These are phyloP conservation scores for Colletotrichum sidae DNA, from an alignment of 2,329 filamentous ascomycete genomes.

Conservation along the genomic window DNA sequence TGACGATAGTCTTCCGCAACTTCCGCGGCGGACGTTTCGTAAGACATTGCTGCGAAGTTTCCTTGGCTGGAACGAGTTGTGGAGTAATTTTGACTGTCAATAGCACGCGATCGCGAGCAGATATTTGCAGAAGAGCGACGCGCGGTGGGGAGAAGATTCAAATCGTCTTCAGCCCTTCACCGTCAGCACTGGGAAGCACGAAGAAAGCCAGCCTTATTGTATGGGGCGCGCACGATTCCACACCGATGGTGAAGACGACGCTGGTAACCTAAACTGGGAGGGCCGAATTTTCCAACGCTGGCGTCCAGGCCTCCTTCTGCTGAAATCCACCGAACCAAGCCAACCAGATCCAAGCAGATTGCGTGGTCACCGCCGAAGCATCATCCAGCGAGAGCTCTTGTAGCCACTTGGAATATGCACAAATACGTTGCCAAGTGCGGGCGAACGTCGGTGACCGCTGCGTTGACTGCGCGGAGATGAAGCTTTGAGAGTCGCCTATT, in stretches of 20 bases:
- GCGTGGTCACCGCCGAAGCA: slow-evolving; percentile 24
- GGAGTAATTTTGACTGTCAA: slow-evolving; percentile 29
- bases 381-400: slow-evolving; percentile 33
- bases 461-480: slow-evolving; percentile 23
- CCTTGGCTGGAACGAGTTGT: slow-evolving; percentile 7
- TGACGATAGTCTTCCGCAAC: slow-evolving; percentile 96
- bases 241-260: slow-evolving; percentile 28
- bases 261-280: slow-evolving; percentile 35
- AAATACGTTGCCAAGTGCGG: slow-evolving; percentile 18
- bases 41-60: slow-evolving; percentile 54
- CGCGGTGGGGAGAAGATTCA: slow-evolving; percentile 26
- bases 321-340: slow-evolving; percentile 35
- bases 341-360: slow-evolving; percentile 37
- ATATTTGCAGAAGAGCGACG: slow-evolving; percentile 16
- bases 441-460: slow-evolving; percentile 19
- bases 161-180: slow-evolving; percentile 27
- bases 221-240: slow-evolving; percentile 21
- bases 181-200: slow-evolving; percentile 33
- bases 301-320: slow-evolving; percentile 33
- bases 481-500: slow-evolving; percentile 24
- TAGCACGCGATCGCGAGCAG: slow-evolving; percentile 34
- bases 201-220: slow-evolving; percentile 36
- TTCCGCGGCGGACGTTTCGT: slow-evolving; percentile 74
- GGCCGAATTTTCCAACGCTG: slow-evolving; percentile 35
- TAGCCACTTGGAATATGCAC: slow-evolving; percentile 19